Conservation (phyloP, 352 stramenopile species). For the Phytopythium vexans region DNA sequence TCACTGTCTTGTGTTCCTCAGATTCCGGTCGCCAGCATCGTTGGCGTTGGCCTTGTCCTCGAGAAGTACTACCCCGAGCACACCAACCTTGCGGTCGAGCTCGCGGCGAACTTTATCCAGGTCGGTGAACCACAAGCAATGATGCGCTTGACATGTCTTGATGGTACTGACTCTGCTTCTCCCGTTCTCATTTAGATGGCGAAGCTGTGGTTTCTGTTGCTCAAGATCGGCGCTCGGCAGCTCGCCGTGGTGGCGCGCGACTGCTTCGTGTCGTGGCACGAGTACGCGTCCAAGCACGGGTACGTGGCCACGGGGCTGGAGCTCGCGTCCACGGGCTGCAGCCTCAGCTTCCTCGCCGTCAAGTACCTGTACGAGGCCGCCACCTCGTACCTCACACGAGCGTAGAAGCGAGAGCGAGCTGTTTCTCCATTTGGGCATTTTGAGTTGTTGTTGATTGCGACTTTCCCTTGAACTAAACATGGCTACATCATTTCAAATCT, state of each 20-base stretch:
- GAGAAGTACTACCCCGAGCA: constrained; percentile 83
- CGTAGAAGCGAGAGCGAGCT: not conserved
- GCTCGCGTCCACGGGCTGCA: constrained; percentile 60
- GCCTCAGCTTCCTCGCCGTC: constrained; percentile 57
- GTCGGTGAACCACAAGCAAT: constrained; percentile 9
- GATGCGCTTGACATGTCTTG: not conserved
- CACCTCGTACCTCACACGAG: constrained; percentile 26
- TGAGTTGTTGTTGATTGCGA: not conserved
- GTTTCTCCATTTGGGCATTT: not conserved
- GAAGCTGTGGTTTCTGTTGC: constrained; percentile 70
- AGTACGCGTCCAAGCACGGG: constrained; percentile 60
- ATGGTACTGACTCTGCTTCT: constrained; percentile 3
- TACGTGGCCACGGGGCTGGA: constrained; percentile 69
- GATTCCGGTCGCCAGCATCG: constrained; percentile 70
- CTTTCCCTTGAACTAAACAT: not conserved
- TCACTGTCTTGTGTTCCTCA: constrained; percentile 10
- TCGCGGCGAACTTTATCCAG: constrained; percentile 73
- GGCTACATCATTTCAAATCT: not conserved
- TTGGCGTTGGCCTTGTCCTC: constrained; percentile 64
- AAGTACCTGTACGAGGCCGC: constrained; percentile 57
- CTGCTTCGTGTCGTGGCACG: constrained; percentile 68
- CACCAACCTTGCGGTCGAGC: constrained; percentile 57
- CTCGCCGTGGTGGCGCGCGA: constrained; percentile 59
- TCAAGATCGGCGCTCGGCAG: constrained; percentile 76
- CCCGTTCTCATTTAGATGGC: constrained; percentile 44